These are phyloP conservation scores for Thalassiosira exigua DNA, from an alignment of 352 stramenopile genomes.

Conservation along the genomic window DNA sequence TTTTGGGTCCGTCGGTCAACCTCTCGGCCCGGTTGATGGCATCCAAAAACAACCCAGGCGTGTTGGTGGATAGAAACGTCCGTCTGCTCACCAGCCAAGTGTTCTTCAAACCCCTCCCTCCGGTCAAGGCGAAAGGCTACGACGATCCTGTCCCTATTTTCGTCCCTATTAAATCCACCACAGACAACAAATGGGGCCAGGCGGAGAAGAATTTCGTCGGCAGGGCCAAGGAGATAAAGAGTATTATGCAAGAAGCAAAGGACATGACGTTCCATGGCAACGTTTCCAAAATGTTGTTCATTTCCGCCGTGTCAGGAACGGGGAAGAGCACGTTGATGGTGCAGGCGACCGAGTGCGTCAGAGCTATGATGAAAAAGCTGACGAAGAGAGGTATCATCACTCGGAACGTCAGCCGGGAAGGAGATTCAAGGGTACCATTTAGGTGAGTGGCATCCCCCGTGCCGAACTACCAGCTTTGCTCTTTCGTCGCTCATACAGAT, in stretches of 20 bases:
- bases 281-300: constrained; percentile 49
- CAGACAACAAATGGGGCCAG: constrained; percentile 31
- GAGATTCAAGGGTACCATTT: constrained; percentile 71
- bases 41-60: too few species aligned
- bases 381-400: constrained; percentile 59
- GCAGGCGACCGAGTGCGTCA: constrained; percentile 33
- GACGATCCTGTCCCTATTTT: constrained; percentile 70
- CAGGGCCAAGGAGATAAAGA: constrained; percentile 54
- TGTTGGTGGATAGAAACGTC: too few species aligned
- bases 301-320: constrained; percentile 56
- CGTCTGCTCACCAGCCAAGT: constrained; percentile 55
- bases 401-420: constrained; percentile 67
- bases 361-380: constrained; percentile 60
- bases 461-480: too few species aligned
- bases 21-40: too few species aligned
- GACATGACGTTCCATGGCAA: constrained; percentile 29
- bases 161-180: constrained; percentile 45
- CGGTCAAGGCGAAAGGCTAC: constrained; percentile 76
- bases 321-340: constrained; percentile 67
- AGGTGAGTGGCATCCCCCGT: constrained; percentile 25
- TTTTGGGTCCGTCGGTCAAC: too few species aligned
- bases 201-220: constrained; percentile 65
- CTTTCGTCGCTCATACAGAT: too few species aligned
- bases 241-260: constrained; percentile 51
- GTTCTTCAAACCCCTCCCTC: constrained; percentile 59